Evolutionary conservation across 352 stramenopile species (phyloP), one percentile per base, ranked within the genome.

Genomic region (Globisporangium cystogenes): DNA sequence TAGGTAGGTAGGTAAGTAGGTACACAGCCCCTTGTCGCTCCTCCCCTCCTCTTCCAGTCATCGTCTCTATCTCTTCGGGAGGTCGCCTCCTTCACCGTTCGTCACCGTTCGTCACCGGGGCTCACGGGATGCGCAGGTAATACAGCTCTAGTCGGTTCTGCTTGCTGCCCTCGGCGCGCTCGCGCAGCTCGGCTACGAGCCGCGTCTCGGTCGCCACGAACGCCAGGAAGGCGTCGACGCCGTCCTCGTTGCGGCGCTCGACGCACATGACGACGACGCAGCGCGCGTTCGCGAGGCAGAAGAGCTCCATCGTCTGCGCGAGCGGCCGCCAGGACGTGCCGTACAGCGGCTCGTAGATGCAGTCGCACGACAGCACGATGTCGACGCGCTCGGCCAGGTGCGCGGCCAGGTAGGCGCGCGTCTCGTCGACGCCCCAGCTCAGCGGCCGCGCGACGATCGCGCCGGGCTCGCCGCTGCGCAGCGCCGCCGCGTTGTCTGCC

Each of bases 341-440:
- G 64, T 98, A 98, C 24, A 98, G 70, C 41, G 90, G 90, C 67
- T 97, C 84, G 68, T 97, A 98, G 48, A 98, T 89, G 72, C 91
- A 98, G 70, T 98, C 93, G 60, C 91, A 98, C 48, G 93, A 96
- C 7, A 98, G 65, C 46, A 97, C 86, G 39, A 98, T 69, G 53
- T 98, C 90, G 62, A 98, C 87, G 20, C 65, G 62, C 39, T 87
- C 77, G 23, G 70, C 51, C 1, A 53, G 47, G 53, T 76, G 70
- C 37, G 72, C 46, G 10, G 71, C 54, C 31, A 94, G 59, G 52
- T 96, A 90, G 35, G 70, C 54, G 10, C 57, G 51, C 16, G 91
- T 83, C 51, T 87, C 76, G 16, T 76, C 60, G n/a, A 76, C 57
- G 24, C 86, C 93, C 92, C 92, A 98, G 53, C 67, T 88, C 57